These are phyloP conservation scores for Pichia nakasei DNA, from an alignment of 805 yeast genomes.

Conservation along the genomic window DNA sequence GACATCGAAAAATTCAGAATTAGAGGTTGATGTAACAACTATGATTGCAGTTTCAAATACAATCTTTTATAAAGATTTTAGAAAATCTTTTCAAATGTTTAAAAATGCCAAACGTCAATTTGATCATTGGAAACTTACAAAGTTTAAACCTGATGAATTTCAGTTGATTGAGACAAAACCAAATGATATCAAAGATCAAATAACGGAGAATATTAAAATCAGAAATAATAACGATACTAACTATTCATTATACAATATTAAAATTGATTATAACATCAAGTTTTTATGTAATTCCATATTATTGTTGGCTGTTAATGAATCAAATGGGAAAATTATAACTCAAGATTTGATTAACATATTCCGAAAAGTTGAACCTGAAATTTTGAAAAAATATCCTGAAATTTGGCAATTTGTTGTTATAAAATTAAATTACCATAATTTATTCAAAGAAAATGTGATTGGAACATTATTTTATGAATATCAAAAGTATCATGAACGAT, in stretches of 20 bases:
- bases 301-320: conserved; percentile 13
- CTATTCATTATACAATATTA: conserved; percentile 10
- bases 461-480: conserved; percentile 15
- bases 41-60: conserved; percentile 24
- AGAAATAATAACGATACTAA: not conserved
- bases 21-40: conserved; percentile 19
- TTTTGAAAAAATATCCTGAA: conserved; percentile 22
- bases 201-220: not conserved
- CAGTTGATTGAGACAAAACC: conserved; percentile 11
- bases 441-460: conserved; percentile 13
- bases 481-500: conserved; percentile 5
- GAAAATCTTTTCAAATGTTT: conserved; percentile 18
- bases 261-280: conserved; percentile 22
- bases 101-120: conserved; percentile 24
- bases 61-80: conserved; percentile 16
- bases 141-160: conserved; percentile 26
- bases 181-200: not conserved
- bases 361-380: conserved; percentile 12
- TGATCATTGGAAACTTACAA: conserved; percentile 26
- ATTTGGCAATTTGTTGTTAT: conserved; percentile 23
- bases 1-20: conserved; percentile 8
- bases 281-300: conserved; percentile 23
- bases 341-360: conserved; percentile 15
- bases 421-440: conserved; percentile 17
- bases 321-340: conserved; percentile 10